Conservation (phyloP, 2,329 filamentous ascomycete species). For the Fusarium algeriense region DNA sequence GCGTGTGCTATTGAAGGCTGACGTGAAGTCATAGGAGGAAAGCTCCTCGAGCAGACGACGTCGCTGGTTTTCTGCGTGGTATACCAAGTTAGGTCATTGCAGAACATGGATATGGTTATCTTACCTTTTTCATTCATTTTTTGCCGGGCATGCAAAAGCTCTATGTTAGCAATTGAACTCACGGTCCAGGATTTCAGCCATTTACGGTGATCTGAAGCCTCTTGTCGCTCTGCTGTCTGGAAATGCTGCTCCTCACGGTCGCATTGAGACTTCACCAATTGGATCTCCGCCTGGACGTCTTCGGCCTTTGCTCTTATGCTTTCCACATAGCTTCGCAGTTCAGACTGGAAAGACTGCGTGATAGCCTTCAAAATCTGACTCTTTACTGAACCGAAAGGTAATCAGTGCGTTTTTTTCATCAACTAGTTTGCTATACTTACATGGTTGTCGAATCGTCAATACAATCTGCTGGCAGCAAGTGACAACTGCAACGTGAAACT, state of each 20-base stretch:
- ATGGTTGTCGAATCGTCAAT: background rate
- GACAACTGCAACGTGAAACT: constrained; percentile 19
- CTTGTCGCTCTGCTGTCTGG: constrained; percentile 12
- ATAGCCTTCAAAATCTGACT: background rate
- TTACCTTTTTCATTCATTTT: background rate
- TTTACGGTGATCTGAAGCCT: constrained; percentile 2
- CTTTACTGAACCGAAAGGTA: background rate
- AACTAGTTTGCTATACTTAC: too few relatives aligned
- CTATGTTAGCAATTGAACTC: background rate
- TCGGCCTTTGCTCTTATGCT: constrained; percentile 21
- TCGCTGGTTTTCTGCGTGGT: background rate
- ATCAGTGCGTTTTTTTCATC: too few relatives aligned
- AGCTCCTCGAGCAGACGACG: background rate
- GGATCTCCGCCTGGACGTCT: constrained; percentile 7
- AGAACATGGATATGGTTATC: too few relatives aligned
- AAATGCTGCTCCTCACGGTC: constrained; percentile 13
- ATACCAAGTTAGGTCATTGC: too few relatives aligned
- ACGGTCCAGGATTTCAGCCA: background rate
- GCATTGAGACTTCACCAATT: constrained; percentile 5
- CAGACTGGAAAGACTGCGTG: constrained; percentile 20
- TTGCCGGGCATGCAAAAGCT: rapidly evolving
- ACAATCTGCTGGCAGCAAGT: constrained; percentile 28
- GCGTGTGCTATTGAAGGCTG: constrained; percentile 7
- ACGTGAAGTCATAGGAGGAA: constrained; percentile 13
- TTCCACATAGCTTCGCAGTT: constrained; percentile 21